These are phyloP conservation scores for Buddleja alternifolia DNA, from an alignment of 257 asterid species.

Conservation along the genomic window DNA sequence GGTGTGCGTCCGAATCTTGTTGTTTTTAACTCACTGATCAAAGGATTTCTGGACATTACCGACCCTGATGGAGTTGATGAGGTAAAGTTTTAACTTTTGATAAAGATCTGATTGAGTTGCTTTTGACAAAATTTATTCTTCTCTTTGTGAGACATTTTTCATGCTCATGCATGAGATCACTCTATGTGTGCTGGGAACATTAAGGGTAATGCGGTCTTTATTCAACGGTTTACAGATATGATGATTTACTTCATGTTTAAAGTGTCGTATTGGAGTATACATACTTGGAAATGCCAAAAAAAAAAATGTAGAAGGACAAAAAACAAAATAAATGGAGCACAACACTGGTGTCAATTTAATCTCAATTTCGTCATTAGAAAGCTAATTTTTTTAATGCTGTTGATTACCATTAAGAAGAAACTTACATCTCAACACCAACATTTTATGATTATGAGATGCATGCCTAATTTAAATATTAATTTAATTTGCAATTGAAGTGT, in stretches of 20 bases:
- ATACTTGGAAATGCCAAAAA: background rate
- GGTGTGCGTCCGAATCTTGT: constrained; percentile 77
- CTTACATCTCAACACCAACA: background rate
- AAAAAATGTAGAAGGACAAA: background rate
- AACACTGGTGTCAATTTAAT: background rate
- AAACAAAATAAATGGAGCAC: background rate
- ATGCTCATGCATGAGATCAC: constrained; percentile 12
- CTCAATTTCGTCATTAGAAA: background rate
- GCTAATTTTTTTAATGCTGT: background rate
- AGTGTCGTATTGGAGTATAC: background rate
- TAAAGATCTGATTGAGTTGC: background rate
- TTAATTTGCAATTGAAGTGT: background rate
- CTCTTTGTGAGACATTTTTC: background rate
- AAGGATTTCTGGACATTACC: constrained; percentile 63
- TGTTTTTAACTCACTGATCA: constrained; percentile 77
- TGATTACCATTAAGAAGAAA: background rate
- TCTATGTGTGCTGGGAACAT: background rate
- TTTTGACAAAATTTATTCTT: background rate
- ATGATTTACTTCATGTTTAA: background rate
- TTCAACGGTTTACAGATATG: background rate
- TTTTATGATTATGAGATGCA: background rate
- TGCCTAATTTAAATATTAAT: background rate
- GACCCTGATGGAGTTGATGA: constrained; percentile 82
- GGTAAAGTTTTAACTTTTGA: constrained; percentile 45
- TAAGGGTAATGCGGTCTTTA: background rate